Base-by-base conservation (phyloP, 345 rosid genomes). In the Pelargonium nanum region DNA sequence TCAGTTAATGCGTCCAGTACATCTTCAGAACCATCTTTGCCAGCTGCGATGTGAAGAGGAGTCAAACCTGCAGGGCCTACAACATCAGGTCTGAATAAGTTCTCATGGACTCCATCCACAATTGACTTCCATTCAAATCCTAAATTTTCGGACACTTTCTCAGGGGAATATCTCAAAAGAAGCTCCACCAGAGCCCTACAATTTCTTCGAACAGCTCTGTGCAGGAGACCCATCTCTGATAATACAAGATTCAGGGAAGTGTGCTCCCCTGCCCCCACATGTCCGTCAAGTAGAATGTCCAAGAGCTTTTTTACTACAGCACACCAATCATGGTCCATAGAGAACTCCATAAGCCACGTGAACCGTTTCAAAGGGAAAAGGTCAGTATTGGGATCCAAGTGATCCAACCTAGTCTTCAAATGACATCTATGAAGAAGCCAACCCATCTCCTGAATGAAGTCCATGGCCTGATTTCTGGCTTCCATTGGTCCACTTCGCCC, bases 1-100 rank as follows among this genome's bases (percentile, higher is more conserved):
- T 85, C 77, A 22, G 86, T 88, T 65, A 94, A 74, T 57, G 96
- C 89, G 63, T 90, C 93, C 67, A 94, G 66, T 32, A 88, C 84
- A 59, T 80, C 91, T 78, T 94, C 96, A 24, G 99, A 90, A 66
- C 83, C 91, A 76, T 94, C 99, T 86, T 84, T 94, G 61, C 99
- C 99, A 0, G 99, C 99, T 58, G 96, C 99, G 65, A 94, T 86
- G 77, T 94, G 99, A 64, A 90, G 95, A 74, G 99, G 97, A 22
- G 99, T 94, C 83, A 90, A 81, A 76, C 99, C 95, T 22, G 83
- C 91, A 53, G 97, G 96, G 65, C 99, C 99, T 19, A 70, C n/a
- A 40, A 65, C 84, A 75, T 94, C 91, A 0, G 99, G 99, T 74
- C 81, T 85, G 68, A 94, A 94, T 75, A 90, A 71, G 69, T 48